Conservation (phyloP, 495 filamentous ascomycete genomes). For the Penicillium malachiteum region DNA sequence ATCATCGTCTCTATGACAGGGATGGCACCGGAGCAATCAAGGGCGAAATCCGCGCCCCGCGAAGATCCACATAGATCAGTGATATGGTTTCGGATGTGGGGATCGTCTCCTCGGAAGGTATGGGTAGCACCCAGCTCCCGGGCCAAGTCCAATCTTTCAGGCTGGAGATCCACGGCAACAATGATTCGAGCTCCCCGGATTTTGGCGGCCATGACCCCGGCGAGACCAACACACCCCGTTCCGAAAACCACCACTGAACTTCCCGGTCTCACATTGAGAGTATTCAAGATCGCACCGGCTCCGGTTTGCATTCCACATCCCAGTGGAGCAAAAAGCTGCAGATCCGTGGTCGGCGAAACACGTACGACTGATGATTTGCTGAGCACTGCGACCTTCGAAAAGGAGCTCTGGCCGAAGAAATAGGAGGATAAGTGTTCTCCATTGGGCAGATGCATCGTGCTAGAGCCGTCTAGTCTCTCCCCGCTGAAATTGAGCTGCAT, state of each 20-base stretch:
- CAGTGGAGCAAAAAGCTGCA: conserved; percentile 40
- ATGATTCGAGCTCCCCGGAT: conserved; percentile 25
- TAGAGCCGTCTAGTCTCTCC: conserved; percentile 15
- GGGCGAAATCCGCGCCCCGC: too few relatives aligned
- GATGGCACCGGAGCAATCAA: too few relatives aligned
- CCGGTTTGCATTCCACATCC: conserved; percentile 51
- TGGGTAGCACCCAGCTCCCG: conserved; percentile 43
- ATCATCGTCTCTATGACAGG: too few relatives aligned
- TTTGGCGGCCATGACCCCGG: conserved; percentile 35
- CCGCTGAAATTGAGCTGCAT: conserved; percentile 43
- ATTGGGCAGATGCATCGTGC: conserved; percentile 20
- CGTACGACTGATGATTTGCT: conserved; percentile 30
- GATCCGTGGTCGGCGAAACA: conserved; percentile 13
- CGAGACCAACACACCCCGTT: conserved; percentile 43
- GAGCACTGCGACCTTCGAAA: conserved; percentile 38
- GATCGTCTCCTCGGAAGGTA: neutral
- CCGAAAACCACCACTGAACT: conserved; percentile 37
- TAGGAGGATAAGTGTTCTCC: conserved; percentile 33
- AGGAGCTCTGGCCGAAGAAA: conserved; percentile 47
- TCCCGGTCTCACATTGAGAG: conserved; percentile 24
- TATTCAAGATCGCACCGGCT: conserved; percentile 43
- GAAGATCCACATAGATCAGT: too few relatives aligned
- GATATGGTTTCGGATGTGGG: too few relatives aligned
- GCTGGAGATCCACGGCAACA: conserved; percentile 45
- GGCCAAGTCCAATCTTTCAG: conserved; percentile 40